Conservation (phyloP, 2,329 filamentous ascomycete species). For the Verticillium albo-atrum region DNA sequence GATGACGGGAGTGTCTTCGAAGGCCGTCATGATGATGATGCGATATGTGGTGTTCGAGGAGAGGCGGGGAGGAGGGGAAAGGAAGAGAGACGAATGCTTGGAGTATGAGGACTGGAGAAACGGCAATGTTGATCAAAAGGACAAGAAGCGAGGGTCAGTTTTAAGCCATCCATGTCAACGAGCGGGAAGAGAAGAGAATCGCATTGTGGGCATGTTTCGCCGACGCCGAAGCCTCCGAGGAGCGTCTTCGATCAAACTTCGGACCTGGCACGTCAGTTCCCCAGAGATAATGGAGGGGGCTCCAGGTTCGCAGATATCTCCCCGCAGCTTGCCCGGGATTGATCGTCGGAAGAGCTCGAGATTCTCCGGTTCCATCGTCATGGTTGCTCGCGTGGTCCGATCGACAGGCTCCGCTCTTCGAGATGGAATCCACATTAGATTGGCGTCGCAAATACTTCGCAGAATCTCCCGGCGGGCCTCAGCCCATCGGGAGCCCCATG, state of each 20-base stretch:
- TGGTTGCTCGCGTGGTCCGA: neutral
- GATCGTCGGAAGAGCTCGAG: neutral
- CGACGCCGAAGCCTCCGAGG: neutral
- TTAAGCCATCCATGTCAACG: neutral
- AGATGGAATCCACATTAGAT: neutral
- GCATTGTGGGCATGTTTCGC: neutral
- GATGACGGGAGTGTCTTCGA: conserved; percentile 1
- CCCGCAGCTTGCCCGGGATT: neutral
- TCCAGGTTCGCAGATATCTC: neutral
- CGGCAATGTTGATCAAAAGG: neutral
- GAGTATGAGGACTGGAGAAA: neutral
- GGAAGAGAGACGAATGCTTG: neutral
- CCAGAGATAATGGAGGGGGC: neutral
- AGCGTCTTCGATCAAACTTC: neutral
- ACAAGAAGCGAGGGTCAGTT: neutral
- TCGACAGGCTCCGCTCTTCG: neutral
- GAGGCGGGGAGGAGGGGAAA: neutral
- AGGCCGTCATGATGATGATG: conserved; percentile 5
- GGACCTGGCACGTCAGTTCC: neutral
- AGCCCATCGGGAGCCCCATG: neutral
- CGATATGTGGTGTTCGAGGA: neutral
- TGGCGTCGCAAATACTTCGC: conserved; percentile 1
- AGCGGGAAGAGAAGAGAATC: neutral
- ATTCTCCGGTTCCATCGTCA: neutral
- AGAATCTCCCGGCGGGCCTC: neutral